phyloP scores from a whole-genome alignment of 768 basidiomycete species.

The Pulveroboletus sp. region DNA sequence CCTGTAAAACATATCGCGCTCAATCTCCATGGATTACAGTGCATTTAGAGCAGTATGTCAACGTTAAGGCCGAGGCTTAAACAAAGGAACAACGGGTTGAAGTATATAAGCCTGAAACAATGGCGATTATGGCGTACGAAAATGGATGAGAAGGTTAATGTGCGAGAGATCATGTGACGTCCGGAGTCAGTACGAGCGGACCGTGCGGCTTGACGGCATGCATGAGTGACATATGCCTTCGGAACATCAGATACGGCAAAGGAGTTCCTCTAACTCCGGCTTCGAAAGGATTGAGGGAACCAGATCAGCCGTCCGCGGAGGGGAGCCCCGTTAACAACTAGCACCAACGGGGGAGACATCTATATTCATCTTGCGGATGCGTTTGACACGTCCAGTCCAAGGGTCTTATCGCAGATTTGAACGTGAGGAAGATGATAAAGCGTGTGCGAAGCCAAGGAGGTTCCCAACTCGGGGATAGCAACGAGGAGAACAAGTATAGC shows the following conservation, averaged over 20 bases:
- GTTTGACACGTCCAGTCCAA: constrained; percentile 15
- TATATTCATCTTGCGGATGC: constrained; percentile 4
- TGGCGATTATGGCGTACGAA: neutral
- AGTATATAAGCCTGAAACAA: constrained; percentile 2
- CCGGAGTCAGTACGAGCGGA: neutral
- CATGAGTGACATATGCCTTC: neutral
- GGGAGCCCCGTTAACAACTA: constrained; percentile 9
- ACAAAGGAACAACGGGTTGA: neutral
- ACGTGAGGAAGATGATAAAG: constrained; percentile 17
- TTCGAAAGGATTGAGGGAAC: constrained; percentile 16
- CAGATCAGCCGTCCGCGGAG: constrained; percentile 26
- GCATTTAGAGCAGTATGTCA: neutral
- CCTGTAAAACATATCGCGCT: neutral
- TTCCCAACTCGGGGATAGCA: constrained; percentile 21
- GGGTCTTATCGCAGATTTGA: constrained; percentile 14
- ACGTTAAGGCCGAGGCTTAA: neutral
- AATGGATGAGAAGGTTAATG: neutral
- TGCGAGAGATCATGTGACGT: neutral
- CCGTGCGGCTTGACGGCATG: constrained; percentile 9
- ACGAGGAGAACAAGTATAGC: constrained; percentile 17
- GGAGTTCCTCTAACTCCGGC: constrained; percentile 8
- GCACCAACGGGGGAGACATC: neutral
- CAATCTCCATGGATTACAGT: constrained; percentile 1
- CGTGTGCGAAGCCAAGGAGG: constrained; percentile 14
- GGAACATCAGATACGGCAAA: constrained; percentile 7